Conservation (phyloP, 345 rosid genomes). For the Rhizophora apiculata region DNA sequence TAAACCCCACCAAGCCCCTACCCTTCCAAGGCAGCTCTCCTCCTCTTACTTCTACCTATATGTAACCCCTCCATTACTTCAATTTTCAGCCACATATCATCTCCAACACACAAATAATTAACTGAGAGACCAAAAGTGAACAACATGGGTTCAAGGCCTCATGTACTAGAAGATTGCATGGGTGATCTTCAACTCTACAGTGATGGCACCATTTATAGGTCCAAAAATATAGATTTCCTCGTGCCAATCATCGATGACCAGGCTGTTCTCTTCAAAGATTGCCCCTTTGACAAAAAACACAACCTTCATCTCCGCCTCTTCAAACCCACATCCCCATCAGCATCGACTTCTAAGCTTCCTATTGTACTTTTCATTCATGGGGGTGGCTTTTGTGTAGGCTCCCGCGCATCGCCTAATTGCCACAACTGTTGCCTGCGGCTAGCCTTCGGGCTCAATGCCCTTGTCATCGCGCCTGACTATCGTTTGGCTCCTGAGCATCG, state of each 20-base stretch:
- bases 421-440: constrained; percentile 69
- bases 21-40: too few species aligned
- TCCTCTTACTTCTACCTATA: background rate
- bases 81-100: background rate
- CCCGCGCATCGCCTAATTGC: constrained; percentile 65
- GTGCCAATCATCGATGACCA: constrained; percentile 30
- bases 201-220: constrained; percentile 50
- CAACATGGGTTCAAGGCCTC: constrained; percentile 30
- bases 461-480: constrained; percentile 68
- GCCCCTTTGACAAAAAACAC: constrained; percentile 40
- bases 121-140: background rate
- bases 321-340: constrained; percentile 23
- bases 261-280: constrained; percentile 53
- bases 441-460: constrained; percentile 51
- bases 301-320: constrained; percentile 68
- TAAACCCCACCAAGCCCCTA: too few species aligned
- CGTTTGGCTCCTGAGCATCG: constrained; percentile 78
- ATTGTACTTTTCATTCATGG: constrained; percentile 52
- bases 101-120: background rate
- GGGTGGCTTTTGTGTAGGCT: constrained; percentile 85
- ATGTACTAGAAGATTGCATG: constrained; percentile 32
- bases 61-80: background rate
- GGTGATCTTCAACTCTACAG: constrained; percentile 31
- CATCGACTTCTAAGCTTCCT: constrained; percentile 7
- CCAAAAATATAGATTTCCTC: constrained; percentile 28